Evolutionary conservation across 73 alveolate species (phyloP), one percentile per base, ranked within the genome.

Genomic region (Uronychia setigera): DNA sequence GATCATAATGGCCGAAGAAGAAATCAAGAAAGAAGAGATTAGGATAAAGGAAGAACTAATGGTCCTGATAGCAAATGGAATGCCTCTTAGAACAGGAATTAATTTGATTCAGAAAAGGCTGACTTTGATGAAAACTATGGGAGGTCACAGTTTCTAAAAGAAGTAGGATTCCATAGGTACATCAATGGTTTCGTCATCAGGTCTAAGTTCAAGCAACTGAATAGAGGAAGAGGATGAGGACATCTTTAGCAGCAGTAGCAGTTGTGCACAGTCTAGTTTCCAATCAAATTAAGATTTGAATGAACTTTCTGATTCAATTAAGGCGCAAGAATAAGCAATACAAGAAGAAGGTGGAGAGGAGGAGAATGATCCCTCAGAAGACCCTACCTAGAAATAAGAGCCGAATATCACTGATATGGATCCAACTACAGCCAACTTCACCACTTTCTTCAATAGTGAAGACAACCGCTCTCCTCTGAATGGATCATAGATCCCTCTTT

Each of bases 51-150:
- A 27, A 27, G 33, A 67, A 67, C 11, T 67, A 29, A 11, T 67
- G 11, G 35, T 5, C 25, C 26, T 67, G 26, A 26, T 29, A 26
- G 5, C 30, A 11, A 5, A 67, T 11, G 33, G 33, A 67, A 67
- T 27, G 33, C 35, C 30, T 27, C 30, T 67, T 26, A 67, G 30
- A 1, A 11, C 30, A 67, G 33, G 30, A 9, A 27, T 67, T 11
- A 67, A 67, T 11, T 11, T 29, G 1, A 1, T 80, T 11, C 11
- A 58, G 59, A 9, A 28, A 0, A 19, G 74, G 28, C 29, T 83
- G 60, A 33, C 19, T 29, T 34, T 32, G 27, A 32, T 83, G 84
- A 33, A 82, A 60, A 19, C 60, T 26, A n/a, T n/a, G n/a, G n/a
- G n/a, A n/a, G n/a, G n/a, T n/a, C n/a, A n/a, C n/a, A n/a, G n/a